A percentile compares a stretch with the other conserved stretches of the same genome.
Evolutionary conservation across 1,284 basidiomycete species (phyloP).

Genomic region (Malassezia restricta): DNA sequence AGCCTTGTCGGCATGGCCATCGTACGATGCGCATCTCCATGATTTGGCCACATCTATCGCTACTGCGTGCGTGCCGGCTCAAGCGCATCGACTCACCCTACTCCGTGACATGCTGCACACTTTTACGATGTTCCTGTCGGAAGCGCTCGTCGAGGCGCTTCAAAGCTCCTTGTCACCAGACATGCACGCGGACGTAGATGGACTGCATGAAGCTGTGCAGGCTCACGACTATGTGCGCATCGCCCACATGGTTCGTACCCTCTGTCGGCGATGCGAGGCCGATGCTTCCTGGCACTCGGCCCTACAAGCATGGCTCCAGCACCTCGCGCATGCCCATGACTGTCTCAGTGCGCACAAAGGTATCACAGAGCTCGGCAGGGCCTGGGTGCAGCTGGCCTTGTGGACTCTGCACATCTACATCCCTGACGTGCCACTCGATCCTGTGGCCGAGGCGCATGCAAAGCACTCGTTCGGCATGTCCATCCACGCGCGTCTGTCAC

Average conservation of each 20-base stretch:
- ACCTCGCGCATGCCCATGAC: conserved; percentile 1
- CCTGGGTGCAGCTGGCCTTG: conserved; percentile 59
- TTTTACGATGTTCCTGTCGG: not conserved
- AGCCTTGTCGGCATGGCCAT: conserved; percentile 1
- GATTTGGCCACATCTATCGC: not conserved
- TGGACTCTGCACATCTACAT: conserved; percentile 63
- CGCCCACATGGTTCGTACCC: not conserved
- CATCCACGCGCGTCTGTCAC: conserved; percentile 48
- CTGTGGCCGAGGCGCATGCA: conserved; percentile 59
- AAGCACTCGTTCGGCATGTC: conserved; percentile 50
- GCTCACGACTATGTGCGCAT: not conserved
- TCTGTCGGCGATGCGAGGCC: not conserved
- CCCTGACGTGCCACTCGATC: conserved; percentile 77
- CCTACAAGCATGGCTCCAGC: conserved; percentile 5
- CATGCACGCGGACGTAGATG: not conserved
- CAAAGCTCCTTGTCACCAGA: not conserved
- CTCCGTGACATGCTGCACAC: not conserved
- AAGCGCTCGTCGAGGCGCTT: not conserved
- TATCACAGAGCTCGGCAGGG: conserved; percentile 48
- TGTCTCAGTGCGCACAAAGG: not conserved
- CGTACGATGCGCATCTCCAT: not conserved
- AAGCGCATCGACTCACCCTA: not conserved
- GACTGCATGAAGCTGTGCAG: not conserved
- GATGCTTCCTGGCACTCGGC: not conserved
- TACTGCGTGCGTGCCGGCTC: not conserved